phyloP scores from a whole-genome alignment of 768 basidiomycete species.

The Rhizopogon rudus region DNA sequence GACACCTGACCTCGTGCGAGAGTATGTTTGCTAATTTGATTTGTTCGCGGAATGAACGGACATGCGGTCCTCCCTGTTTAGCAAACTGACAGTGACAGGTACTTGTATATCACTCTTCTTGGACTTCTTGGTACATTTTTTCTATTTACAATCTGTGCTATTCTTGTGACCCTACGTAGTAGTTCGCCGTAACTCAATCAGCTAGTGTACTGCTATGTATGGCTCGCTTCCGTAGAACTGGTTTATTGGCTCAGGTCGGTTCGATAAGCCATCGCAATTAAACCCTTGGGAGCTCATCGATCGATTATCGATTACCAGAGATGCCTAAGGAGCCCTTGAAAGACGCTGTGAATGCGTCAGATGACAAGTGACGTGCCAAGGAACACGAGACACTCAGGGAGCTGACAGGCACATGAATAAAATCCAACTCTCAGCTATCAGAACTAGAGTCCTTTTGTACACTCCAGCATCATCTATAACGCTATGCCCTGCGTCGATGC shows the following conservation, averaged over 20 bases:
- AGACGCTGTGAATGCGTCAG: background rate
- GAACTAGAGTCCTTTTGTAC: no score
- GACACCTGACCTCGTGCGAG: constrained; percentile 4
- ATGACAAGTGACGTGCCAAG: background rate
- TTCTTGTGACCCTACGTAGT: no score
- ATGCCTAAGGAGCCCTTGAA: background rate
- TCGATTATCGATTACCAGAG: no score
- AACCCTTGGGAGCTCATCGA: no score
- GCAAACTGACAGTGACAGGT: background rate
- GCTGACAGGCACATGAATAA: background rate
- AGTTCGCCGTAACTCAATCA: no score
- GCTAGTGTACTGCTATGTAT: no score
- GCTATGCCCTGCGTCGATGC: no score
- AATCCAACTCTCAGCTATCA: no score
- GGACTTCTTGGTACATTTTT: background rate
- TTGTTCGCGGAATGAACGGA: background rate
- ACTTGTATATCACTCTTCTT: background rate
- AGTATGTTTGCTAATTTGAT: background rate
- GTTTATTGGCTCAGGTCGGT: no score
- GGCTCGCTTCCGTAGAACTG: no score
- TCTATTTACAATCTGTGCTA: background rate
- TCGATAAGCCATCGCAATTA: no score
- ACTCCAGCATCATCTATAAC: no score
- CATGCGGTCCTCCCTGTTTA: background rate
- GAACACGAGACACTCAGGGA: background rate